A percentile compares a stretch with the other conserved stretches of the same genome.
These are phyloP conservation scores for Coniella vitis DNA, from an alignment of 2,329 filamentous ascomycete genomes.

Conservation along the genomic window DNA sequence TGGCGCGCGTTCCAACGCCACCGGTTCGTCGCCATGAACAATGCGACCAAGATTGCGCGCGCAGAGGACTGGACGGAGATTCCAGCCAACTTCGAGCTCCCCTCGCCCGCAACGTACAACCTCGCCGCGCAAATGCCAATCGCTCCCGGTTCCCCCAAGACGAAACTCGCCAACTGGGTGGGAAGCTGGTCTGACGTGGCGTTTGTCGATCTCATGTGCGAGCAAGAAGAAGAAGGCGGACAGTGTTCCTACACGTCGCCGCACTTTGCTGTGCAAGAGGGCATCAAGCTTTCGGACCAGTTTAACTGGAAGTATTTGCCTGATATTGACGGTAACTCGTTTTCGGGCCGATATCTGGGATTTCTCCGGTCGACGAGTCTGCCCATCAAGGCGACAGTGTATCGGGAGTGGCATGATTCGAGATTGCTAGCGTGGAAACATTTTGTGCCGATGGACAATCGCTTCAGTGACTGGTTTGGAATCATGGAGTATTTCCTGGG, in stretches of 20 bases:
- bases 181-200: slow-evolving; percentile 41
- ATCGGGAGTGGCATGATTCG: slow-evolving; percentile 74
- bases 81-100: slow-evolving; percentile 48
- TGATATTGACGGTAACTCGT: slow-evolving; percentile 71
- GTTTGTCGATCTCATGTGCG: slow-evolving; percentile 50
- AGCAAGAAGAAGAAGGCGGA: slow-evolving; percentile 26
- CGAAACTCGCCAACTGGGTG: slow-evolving; percentile 43
- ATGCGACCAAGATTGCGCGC: slow-evolving; percentile 49
- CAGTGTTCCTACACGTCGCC: slow-evolving; percentile 42
- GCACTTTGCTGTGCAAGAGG: slow-evolving; percentile 34
- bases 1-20: slow-evolving; percentile 72
- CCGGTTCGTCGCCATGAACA: slow-evolving; percentile 68
- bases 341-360: slow-evolving; percentile 60
- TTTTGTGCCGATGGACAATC: slow-evolving; percentile 73
- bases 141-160: neutral
- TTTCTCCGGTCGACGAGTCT: slow-evolving; percentile 65
- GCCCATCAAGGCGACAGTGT: slow-evolving; percentile 72
- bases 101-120: slow-evolving; percentile 35
- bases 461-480: slow-evolving; percentile 64
- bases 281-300: slow-evolving; percentile 42
- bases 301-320: slow-evolving; percentile 62
- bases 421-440: slow-evolving; percentile 71
- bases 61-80: slow-evolving; percentile 38
- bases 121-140: slow-evolving; percentile 38
- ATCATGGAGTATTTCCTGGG: slow-evolving; percentile 71